These are phyloP conservation scores for Annulohypoxylon nitens DNA, from an alignment of 495 filamentous ascomycete species.

Conservation along the genomic window DNA sequence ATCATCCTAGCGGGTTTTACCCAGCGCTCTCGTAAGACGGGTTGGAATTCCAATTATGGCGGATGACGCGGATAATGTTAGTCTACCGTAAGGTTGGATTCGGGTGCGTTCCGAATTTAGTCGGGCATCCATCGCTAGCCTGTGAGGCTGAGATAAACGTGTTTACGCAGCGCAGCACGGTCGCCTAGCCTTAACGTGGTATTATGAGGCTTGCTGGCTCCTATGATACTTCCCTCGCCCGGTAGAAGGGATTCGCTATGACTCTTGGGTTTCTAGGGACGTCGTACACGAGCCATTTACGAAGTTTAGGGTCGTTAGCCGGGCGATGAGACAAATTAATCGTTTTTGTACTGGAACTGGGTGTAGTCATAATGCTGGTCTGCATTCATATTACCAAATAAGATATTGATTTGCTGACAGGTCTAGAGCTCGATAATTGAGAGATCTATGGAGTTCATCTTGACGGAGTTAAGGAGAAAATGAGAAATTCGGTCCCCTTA, in stretches of 20 bases:
- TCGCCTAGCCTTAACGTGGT: background rate
- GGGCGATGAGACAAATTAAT: background rate
- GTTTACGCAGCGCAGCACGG: background rate
- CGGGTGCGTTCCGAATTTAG: constrained; percentile 2
- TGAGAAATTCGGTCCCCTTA: background rate
- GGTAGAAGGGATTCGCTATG: background rate
- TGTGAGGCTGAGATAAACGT: background rate
- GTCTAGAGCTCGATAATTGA: background rate
- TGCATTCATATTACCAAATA: background rate
- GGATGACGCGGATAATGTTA: constrained; percentile 11
- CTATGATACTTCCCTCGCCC: background rate
- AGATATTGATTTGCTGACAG: background rate
- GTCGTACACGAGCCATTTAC: background rate
- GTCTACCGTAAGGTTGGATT: background rate
- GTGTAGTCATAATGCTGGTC: background rate
- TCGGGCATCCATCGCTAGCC: background rate
- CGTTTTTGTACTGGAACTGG: background rate
- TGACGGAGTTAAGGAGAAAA: background rate
- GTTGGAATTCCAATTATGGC: background rate
- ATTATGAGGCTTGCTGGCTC: background rate
- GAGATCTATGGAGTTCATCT: background rate
- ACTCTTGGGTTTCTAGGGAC: background rate
- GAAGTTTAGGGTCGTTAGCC: background rate
- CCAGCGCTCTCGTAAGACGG: constrained; percentile 23
- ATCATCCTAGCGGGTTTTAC: background rate